phyloP scores from a whole-genome alignment of 2,329 filamentous ascomycete species.

The Trichoderma sp. region DNA sequence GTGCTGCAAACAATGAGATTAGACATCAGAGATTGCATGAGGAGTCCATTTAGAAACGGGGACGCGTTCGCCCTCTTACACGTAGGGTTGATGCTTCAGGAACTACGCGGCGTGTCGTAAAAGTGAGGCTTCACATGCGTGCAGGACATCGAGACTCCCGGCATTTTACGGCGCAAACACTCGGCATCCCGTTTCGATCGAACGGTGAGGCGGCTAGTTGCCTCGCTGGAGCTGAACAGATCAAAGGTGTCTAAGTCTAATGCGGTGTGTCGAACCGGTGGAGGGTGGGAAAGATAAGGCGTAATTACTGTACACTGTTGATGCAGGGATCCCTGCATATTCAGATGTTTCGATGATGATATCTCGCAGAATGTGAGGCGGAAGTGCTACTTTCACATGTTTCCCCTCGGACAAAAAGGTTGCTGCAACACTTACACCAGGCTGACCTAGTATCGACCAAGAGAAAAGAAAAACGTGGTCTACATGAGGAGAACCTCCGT shows the following conservation, averaged over 20 bases:
- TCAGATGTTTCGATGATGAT: background rate
- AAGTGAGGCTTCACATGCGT: background rate
- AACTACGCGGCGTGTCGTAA: background rate
- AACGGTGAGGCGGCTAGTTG: background rate
- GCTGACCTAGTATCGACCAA: background rate
- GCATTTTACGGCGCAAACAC: background rate
- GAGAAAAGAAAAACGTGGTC: background rate
- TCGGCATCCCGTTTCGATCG: background rate
- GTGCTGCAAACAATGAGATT: background rate
- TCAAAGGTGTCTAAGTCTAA: background rate
- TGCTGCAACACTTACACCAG: background rate
- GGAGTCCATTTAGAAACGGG: background rate
- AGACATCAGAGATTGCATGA: background rate
- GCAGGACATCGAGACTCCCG: background rate
- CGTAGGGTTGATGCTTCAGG: background rate
- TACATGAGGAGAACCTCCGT: background rate
- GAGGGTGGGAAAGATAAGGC: background rate
- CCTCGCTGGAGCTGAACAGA: background rate
- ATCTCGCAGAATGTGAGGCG: background rate
- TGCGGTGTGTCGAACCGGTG: background rate
- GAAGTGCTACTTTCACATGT: background rate
- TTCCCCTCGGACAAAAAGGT: background rate
- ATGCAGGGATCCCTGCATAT: background rate
- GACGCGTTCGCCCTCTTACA: background rate
- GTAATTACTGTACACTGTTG: background rate